Conservation (phyloP, 371 early-diverging fungal genomes). For the Coemansia sp. region DNA sequence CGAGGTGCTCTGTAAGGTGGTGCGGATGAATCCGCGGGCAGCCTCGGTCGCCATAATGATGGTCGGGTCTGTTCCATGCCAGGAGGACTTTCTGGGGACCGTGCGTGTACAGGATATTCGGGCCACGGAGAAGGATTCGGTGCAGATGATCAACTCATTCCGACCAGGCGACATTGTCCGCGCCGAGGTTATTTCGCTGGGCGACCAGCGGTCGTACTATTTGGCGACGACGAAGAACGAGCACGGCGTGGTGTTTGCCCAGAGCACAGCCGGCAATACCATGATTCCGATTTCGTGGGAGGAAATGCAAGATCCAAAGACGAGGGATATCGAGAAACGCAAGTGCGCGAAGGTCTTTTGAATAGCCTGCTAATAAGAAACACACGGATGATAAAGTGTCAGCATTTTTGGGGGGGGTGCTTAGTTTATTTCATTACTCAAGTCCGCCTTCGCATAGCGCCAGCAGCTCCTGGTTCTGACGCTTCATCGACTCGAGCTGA, state of each 20-base stretch:
- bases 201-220: constrained; percentile 87
- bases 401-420: no score
- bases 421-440: no score
- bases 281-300: constrained; percentile 98
- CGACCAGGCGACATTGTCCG: constrained; percentile 94
- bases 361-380: neutral
- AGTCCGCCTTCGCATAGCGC: constrained; percentile 24
- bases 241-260: constrained; percentile 91
- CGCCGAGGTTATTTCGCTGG: constrained; percentile 82
- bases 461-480: constrained; percentile 46
- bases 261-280: constrained; percentile 76
- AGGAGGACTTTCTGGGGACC: constrained; percentile 90
- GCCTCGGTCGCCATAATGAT: constrained; percentile 90
- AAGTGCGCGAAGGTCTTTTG: constrained; percentile 92
- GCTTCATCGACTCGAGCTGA: constrained; percentile 44
- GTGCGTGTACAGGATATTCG: constrained; percentile 90
- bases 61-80: constrained; percentile 79
- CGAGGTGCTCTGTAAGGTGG: constrained; percentile 82
- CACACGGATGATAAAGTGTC: no score
- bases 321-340: constrained; percentile 78
- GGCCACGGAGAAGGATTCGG: constrained; percentile 91
- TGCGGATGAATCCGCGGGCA: constrained; percentile 79
- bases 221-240: constrained; percentile 93
- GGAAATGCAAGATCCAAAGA: constrained; percentile 95
- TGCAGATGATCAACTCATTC: constrained; percentile 87